Evolutionary conservation across 768 basidiomycete genomes (phyloP).

Genomic region (Pulveroboletus sp.): DNA sequence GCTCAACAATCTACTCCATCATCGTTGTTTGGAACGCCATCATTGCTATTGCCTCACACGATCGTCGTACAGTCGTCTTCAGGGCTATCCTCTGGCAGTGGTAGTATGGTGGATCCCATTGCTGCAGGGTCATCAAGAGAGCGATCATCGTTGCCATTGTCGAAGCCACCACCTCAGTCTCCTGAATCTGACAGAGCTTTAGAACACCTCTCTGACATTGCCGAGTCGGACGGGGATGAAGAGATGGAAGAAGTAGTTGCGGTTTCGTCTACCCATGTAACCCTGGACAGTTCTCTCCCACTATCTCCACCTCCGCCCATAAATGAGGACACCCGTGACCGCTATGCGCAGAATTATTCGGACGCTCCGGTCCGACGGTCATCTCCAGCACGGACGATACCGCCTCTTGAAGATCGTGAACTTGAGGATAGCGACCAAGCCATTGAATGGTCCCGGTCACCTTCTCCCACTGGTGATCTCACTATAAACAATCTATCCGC

Average conservation of each 20-base stretch:
- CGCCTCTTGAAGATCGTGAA: not conserved
- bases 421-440: slow-evolving; percentile 21
- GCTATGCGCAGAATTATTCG: not conserved
- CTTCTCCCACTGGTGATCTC: slow-evolving; percentile 27
- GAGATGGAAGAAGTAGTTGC: slow-evolving; percentile 39
- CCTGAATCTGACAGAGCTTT: slow-evolving; percentile 1
- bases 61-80: not conserved
- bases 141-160: slow-evolving; percentile 4
- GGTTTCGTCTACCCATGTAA: not conserved
- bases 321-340: slow-evolving; percentile 14
- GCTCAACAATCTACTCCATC: slow-evolving; percentile 12
- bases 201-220: not conserved
- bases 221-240: slow-evolving; percentile 28
- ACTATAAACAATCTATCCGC: slow-evolving; percentile 7
- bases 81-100: not conserved
- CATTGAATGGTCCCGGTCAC: slow-evolving; percentile 39
- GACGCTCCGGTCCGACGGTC: not conserved
- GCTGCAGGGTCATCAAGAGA: slow-evolving; percentile 4
- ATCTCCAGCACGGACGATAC: slow-evolving; percentile 11
- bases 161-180: not conserved
- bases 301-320: slow-evolving; percentile 15
- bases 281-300: not conserved
- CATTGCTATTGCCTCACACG: slow-evolving; percentile 26
- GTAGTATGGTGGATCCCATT: not conserved
- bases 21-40: slow-evolving; percentile 38